A percentile compares a stretch with the other conserved stretches of the same genome.
These are phyloP conservation scores for Letharia columbiana DNA, from an alignment of 495 filamentous ascomycete genomes.

Conservation along the genomic window DNA sequence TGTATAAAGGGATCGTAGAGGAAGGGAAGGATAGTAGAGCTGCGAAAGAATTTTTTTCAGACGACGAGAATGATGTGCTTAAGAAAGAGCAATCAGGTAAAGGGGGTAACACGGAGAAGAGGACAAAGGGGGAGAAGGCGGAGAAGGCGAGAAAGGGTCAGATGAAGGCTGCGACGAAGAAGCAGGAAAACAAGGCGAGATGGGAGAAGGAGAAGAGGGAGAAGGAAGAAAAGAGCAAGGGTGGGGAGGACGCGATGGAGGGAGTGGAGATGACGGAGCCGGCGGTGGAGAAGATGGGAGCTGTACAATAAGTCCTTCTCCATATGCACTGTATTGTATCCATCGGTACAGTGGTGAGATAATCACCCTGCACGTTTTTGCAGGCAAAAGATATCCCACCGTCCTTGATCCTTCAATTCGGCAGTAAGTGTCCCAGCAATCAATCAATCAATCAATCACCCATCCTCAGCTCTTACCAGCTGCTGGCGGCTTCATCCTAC, in stretches of 20 bases:
- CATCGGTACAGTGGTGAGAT: too few relatives aligned
- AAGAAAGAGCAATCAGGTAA: not conserved
- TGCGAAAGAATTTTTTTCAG: not conserved
- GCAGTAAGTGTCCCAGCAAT: too few relatives aligned
- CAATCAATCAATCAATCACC: too few relatives aligned
- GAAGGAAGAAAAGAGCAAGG: not conserved
- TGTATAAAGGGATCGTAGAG: constrained; percentile 43
- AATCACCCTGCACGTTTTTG: too few relatives aligned
- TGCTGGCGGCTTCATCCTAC: too few relatives aligned
- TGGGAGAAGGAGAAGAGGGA: not conserved
- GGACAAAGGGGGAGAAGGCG: not conserved
- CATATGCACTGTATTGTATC: not conserved
- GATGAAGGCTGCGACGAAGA: not conserved
- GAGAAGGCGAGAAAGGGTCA: not conserved
- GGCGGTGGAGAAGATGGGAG: not conserved
- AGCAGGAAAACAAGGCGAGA: not conserved
- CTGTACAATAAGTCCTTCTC: not conserved
- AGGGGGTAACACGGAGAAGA: not conserved
- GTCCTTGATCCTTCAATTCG: too few relatives aligned
- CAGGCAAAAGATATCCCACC: too few relatives aligned
- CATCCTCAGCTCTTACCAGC: too few relatives aligned
- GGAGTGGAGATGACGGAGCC: not conserved
- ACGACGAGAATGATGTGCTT: not conserved
- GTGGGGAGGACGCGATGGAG: not conserved
- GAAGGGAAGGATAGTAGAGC: constrained; percentile 3